These are phyloP conservation scores for Saccharomyces pastorianus DNA, from an alignment of 1,139 yeast species.

Conservation along the genomic window DNA sequence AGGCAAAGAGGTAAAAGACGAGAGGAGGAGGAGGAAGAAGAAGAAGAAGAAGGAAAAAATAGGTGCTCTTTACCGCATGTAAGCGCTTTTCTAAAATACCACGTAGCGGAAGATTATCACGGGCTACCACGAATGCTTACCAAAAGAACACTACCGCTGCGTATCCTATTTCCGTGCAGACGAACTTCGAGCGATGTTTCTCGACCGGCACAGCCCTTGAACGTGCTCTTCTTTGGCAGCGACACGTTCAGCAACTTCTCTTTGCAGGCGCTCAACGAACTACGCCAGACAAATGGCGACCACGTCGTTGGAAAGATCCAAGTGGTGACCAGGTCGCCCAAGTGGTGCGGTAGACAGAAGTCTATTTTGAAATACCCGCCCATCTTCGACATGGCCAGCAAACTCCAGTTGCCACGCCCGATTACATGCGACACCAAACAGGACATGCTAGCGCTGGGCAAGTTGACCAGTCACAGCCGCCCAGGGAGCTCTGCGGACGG, in stretches of 20 bases:
- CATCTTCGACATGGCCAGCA: constrained; percentile 40
- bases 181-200: not conserved
- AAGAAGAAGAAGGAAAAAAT: no score
- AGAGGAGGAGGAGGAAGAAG: no score
- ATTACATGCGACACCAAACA: constrained; percentile 50
- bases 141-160: not conserved
- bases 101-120: not conserved
- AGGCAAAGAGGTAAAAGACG: no score
- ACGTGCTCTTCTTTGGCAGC: constrained; percentile 71
- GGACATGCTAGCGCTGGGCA: constrained; percentile 41
- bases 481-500: constrained; percentile 3
- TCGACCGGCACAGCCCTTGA: constrained; percentile 17
- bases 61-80: no score
- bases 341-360: constrained; percentile 62
- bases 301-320: constrained; percentile 42
- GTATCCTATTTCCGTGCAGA: not conserved
- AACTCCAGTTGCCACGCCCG: constrained; percentile 33
- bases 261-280: constrained; percentile 39
- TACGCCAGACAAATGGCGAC: constrained; percentile 20
- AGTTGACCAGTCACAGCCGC: not conserved
- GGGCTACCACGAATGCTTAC: not conserved
- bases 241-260: constrained; percentile 65
- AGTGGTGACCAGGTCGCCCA: constrained; percentile 59
- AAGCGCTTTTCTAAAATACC: no score
- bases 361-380: constrained; percentile 46